Conservation (phyloP, 352 stramenopile genomes). For the Pythium oligandrum region DNA sequence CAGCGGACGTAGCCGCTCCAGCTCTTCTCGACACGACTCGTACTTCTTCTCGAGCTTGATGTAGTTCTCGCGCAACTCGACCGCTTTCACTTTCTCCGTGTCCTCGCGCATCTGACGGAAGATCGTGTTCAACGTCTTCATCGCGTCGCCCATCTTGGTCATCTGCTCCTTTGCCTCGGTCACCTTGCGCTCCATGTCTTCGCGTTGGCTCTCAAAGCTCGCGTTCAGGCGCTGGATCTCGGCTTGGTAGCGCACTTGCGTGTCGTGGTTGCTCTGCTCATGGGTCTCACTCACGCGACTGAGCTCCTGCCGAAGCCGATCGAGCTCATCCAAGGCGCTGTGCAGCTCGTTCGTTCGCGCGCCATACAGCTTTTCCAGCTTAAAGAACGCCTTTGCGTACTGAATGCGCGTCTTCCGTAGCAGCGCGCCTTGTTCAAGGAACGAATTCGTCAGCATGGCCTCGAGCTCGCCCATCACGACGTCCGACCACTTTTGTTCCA, state of each 20-base stretch:
- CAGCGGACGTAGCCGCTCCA: constrained; percentile 54
- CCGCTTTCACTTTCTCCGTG: constrained; percentile 82
- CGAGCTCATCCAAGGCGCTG: constrained; percentile 27
- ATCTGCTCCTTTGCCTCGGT: constrained; percentile 74
- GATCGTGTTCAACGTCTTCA: constrained; percentile 91
- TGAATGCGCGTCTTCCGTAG: constrained; percentile 74
- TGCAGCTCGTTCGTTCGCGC: constrained; percentile 28
- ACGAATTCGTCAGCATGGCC: constrained; percentile 83
- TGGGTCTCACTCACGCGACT: constrained; percentile 26
- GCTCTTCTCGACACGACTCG: constrained; percentile 45
- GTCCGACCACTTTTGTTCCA: constrained; percentile 90
- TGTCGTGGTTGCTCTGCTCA: constrained; percentile 29
- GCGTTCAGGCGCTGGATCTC: constrained; percentile 45
- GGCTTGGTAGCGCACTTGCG: constrained; percentile 41
- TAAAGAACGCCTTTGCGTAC: constrained; percentile 77
- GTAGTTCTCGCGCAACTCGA: constrained; percentile 84
- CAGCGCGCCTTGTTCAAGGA: constrained; percentile 84
- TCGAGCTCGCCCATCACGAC: constrained; percentile 83
- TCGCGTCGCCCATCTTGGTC: constrained; percentile 89
- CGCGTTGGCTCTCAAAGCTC: constrained; percentile 42
- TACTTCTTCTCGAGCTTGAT: constrained; percentile 69
- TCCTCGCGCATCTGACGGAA: constrained; percentile 93
- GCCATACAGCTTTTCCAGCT: constrained; percentile 53
- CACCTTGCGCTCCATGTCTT: constrained; percentile 69
- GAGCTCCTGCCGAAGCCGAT: constrained; percentile 35